Percentiles rank a stretch among this genome's conserved stretches.
Conservation (phyloP, 2,329 filamentous ascomycete genomes). For the Botrytis pseudocinerea region DNA sequence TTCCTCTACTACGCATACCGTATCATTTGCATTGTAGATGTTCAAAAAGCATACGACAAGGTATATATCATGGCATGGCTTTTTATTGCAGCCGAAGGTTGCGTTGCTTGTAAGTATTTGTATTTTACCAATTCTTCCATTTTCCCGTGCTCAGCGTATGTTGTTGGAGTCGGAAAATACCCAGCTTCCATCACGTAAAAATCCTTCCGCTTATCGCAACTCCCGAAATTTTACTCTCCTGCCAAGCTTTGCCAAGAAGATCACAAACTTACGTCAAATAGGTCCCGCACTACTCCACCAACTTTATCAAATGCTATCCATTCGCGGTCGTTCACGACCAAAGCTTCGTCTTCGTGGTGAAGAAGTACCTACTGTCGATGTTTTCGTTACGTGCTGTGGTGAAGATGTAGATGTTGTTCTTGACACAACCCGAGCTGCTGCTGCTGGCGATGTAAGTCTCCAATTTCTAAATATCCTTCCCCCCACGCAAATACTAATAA, state of each 20-base stretch:
- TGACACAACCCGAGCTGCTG: constrained; percentile 49
- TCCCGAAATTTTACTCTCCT: not conserved
- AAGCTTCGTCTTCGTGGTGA: constrained; percentile 48
- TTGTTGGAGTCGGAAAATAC: not conserved
- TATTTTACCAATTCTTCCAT: not conserved
- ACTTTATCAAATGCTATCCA: constrained; percentile 56
- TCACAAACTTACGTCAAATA: constrained; percentile 22
- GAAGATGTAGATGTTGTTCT: constrained; percentile 57
- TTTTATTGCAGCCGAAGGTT: constrained; percentile 56
- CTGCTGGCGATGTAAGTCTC: constrained; percentile 47
- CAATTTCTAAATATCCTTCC: not conserved
- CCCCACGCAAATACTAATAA: not conserved
- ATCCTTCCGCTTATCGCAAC: not conserved
- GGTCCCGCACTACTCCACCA: constrained; percentile 59
- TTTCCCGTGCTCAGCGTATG: not conserved
- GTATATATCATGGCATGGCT: constrained; percentile 56
- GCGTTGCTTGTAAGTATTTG: constrained; percentile 44
- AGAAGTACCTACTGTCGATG: constrained; percentile 54
- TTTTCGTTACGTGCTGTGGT: constrained; percentile 58
- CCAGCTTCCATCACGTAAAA: not conserved
- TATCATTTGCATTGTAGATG: constrained; percentile 53
- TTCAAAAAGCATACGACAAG: constrained; percentile 46
- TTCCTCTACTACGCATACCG: constrained; percentile 52
- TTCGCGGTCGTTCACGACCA: constrained; percentile 55
- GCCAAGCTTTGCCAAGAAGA: not conserved